Evolutionary conservation across 2,329 filamentous ascomycete genomes (phyloP), one percentile per base, ranked within the genome.

Genomic region (Trichoderma pleuroti): DNA sequence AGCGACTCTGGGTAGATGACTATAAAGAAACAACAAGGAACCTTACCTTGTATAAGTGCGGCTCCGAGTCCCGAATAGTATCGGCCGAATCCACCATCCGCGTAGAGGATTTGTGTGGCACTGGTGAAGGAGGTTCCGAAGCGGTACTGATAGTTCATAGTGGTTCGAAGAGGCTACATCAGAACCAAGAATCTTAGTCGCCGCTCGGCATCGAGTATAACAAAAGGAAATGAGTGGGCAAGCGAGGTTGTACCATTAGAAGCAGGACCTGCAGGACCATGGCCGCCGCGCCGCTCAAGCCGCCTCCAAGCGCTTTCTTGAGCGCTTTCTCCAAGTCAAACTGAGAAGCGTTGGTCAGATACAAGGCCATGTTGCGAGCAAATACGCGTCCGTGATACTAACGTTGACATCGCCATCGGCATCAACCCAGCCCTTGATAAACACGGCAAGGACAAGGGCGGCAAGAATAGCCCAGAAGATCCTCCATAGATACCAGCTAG

Each of bases 81-180:
- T 10, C 84, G 78, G 0, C 81, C 72, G 42, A 83, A 67, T 0
- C 83, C 83, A 4, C 83, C 82, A 8, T 83, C 80, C 0, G 76
- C 73, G 67, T 84, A 83, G 2, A 85, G 78, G 0, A 81, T 84
- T 18, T 76, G 73, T 1, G 79, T 81, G 0, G 84, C 82, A 1
- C 73, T 64, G 4, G 78, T 79, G 68, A 85, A 85, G 0, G 81
- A 78, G 0, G 79, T 80, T 1, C 84, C 84, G 49, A 81, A 83
- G 2, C 84, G 83, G 67, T 85, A 85, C 71, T 85, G 84, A 57
- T 85, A 85, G 75, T 85, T 85, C 84, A 85, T 85, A 14, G 85
- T 83, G 0, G 84, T 85, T 6, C 84, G 80, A 4, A 85, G 76
- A 4, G 84, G 84, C 83, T 85, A 60, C 18, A 5, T 18, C 21